Evolutionary conservation across 2,329 filamentous ascomycete species (phyloP).

Genomic region (Sporothrix mexicana): DNA sequence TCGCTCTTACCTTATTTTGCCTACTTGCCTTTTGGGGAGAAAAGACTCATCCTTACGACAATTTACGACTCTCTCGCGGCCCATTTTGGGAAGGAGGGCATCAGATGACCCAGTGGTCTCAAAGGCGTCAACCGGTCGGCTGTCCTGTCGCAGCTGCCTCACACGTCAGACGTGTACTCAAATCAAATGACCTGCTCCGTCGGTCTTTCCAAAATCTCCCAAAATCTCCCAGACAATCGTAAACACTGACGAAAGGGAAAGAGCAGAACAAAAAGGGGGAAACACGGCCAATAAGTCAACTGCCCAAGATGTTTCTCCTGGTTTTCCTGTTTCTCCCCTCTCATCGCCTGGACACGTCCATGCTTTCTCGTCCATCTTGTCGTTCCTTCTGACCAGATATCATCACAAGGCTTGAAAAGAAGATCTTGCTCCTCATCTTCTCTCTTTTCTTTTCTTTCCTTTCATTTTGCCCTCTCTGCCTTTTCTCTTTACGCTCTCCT

Average conservation of each 20-base stretch:
- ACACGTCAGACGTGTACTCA: not conserved
- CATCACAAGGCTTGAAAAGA: not conserved
- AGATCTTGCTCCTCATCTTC: not conserved
- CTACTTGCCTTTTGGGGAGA: not conserved
- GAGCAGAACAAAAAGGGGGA: too few relatives aligned
- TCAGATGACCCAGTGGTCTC: not conserved
- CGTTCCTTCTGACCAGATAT: not conserved
- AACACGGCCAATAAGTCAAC: not conserved
- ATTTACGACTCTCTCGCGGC: not conserved
- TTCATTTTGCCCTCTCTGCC: not conserved
- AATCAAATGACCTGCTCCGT: constrained; percentile 16
- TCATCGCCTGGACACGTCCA: not conserved
- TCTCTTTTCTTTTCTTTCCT: not conserved
- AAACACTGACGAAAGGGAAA: too few relatives aligned
- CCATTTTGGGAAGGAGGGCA: constrained; percentile 8
- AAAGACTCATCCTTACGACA: not conserved
- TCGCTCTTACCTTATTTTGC: not conserved
- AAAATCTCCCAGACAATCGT: not conserved
- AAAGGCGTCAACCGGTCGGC: not conserved
- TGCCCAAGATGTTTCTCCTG: constrained; percentile 3
- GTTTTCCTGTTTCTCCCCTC: not conserved
- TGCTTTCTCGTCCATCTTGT: not conserved
- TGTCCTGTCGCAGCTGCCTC: constrained; percentile 22
- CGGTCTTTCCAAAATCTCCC: not conserved
- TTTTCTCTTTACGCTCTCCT: not conserved